Base-by-base conservation (phyloP, 2,329 filamentous ascomycete genomes). In the Lizonia empirigonia region DNA sequence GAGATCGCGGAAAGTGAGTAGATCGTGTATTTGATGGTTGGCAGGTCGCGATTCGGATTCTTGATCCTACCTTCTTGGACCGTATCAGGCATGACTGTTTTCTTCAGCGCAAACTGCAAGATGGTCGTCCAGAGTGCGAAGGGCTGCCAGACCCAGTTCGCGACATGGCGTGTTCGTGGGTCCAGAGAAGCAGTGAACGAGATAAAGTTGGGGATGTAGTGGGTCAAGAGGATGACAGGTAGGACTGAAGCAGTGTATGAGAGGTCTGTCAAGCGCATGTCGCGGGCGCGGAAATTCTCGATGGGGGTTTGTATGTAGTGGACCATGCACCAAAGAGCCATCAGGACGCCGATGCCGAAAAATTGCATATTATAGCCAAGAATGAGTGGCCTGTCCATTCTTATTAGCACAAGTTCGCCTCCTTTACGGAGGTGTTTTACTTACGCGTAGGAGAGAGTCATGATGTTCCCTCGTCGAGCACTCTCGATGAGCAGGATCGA, bases 81-180 rank as follows among this genome's bases (percentile, higher is more conserved):
- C 2, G 50, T 57, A 32, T 59, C 40, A 7, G 50, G 45, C 50
- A 57, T 57, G 30, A 59, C 36, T 0, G 54, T 57, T 24, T 50
- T 53, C 29, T 59, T 59, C 29, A 59, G 30, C 10, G 49, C 19
- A 15, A 55, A 50, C 18, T 59, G 56, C 32, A 57, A 23, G 19
- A 57, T 51, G 16, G 50, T 50, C n/a, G 44, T 44, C 35, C 42
- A 59, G 16, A 59, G 16, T 3, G 56, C 40, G 27, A 59, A 57
- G 1, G 51, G 53, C 13, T 59, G 56, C 56, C 56, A 59, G 35
- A 59, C 41, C 56, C 56, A 59, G 19, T 50, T 36, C 7, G 44
- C 53, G 4, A 35, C 30, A 23, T 53, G 53, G 7, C 56, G 56
- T 2, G 41, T 53, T 24, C 53, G 24, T 3, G 48, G 53, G n/a